These are phyloP conservation scores for Coemansia sp. DNA, from an alignment of 192 early-diverging fungal species.

Conservation along the genomic window DNA sequence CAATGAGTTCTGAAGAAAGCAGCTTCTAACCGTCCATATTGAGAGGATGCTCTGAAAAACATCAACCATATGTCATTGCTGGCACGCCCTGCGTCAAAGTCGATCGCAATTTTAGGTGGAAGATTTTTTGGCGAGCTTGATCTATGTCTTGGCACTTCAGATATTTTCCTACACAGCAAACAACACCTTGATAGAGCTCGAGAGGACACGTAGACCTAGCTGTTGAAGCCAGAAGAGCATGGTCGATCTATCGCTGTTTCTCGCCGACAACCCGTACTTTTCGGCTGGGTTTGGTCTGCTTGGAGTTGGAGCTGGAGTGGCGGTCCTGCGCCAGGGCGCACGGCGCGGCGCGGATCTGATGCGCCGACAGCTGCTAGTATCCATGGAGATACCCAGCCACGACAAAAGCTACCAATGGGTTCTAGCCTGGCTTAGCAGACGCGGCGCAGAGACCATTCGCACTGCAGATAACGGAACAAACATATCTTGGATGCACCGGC, in stretches of 20 bases:
- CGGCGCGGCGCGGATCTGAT: slow-evolving; percentile 66
- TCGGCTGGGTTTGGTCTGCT: slow-evolving; percentile 92
- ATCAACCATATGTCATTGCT: not conserved
- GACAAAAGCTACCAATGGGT: slow-evolving; percentile 95
- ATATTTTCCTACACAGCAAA: no score
- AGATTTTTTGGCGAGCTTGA: no score
- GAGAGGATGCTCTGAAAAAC: no score
- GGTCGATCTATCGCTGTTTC: slow-evolving; percentile 53
- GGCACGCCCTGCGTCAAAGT: not conserved
- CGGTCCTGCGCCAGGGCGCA: slow-evolving; percentile 71
- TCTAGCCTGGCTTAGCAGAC: slow-evolving; percentile 80
- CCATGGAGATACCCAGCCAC: slow-evolving; percentile 91
- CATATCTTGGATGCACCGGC: slow-evolving; percentile 55
- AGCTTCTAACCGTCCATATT: no score
- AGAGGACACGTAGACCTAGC: not conserved
- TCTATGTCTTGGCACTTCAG: no score
- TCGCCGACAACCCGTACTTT: slow-evolving; percentile 85
- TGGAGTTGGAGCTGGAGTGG: slow-evolving; percentile 80
- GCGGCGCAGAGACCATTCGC: slow-evolving; percentile 27
- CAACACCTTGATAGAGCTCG: not conserved
- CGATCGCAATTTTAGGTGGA: not conserved
- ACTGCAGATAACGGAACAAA: slow-evolving; percentile 11
- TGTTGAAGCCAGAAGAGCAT: slow-evolving; percentile 21
- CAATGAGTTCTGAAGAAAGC: no score
- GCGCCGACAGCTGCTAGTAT: slow-evolving; percentile 78